These are phyloP conservation scores for Suillus ampliporus DNA, from an alignment of 768 basidiomycete genomes.

Conservation along the genomic window DNA sequence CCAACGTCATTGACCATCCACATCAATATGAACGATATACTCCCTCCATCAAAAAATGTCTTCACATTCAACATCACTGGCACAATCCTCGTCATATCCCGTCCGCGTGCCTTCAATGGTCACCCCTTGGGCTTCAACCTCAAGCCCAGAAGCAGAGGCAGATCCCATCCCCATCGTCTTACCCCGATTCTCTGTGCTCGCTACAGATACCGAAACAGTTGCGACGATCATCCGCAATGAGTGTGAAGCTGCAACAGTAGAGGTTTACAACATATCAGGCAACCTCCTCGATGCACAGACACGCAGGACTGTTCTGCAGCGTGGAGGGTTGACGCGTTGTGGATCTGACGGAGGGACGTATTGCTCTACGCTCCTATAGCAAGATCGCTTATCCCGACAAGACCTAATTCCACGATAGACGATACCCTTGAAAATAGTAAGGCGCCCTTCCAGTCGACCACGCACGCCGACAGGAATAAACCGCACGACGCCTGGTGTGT, in stretches of 20 bases:
- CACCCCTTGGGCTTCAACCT: constrained; percentile 21
- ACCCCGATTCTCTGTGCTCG: constrained; percentile 72
- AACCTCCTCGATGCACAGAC: constrained; percentile 64
- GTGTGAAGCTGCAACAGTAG: constrained; percentile 54
- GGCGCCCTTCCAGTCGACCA: constrained; percentile 25
- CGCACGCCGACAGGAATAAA: constrained; percentile 26
- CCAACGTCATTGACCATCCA: constrained; percentile 71
- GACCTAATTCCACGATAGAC: constrained; percentile 20
- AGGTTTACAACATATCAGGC: constrained; percentile 65
- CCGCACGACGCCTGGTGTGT: constrained; percentile 18
- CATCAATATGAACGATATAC: constrained; percentile 80
- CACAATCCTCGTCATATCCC: constrained; percentile 63
- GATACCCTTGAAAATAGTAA: constrained; percentile 24
- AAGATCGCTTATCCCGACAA: constrained; percentile 25
- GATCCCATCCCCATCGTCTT: constrained; percentile 60
- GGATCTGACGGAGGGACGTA: constrained; percentile 64
- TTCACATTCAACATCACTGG: constrained; percentile 74
- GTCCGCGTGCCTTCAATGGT: constrained; percentile 32
- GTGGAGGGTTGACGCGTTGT: constrained; percentile 62
- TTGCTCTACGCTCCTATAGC: constrained; percentile 54
- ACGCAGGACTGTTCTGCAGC: constrained; percentile 67
- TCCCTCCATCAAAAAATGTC: constrained; percentile 63
- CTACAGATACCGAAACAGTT: constrained; percentile 66
- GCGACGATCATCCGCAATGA: constrained; percentile 67
- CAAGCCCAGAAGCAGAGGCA: constrained; percentile 30